phyloP scores from a whole-genome alignment of 2,329 filamentous ascomycete species.

The Phyllosticta capitalensis region DNA sequence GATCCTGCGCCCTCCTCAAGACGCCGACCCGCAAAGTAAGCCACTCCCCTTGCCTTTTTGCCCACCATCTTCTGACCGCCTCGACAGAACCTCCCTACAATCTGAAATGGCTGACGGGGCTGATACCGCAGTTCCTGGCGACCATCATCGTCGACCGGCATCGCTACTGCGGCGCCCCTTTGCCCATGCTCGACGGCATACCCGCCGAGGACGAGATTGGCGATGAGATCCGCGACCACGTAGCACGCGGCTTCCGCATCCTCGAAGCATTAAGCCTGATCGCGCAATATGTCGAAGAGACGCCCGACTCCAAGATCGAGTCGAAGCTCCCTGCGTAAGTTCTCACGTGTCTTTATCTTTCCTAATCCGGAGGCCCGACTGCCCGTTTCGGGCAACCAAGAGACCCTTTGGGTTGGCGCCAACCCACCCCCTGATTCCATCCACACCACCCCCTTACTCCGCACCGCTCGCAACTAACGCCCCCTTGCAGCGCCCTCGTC shows the following conservation, averaged over 20 bases:
- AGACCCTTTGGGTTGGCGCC: neutral
- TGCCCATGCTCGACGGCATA: slow-evolving; percentile 17
- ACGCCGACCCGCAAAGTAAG: slow-evolving; percentile 6
- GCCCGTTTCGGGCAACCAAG: neutral
- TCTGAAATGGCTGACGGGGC: slow-evolving; percentile 18
- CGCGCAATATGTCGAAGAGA: slow-evolving; percentile 15
- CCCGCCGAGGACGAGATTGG: slow-evolving; percentile 23
- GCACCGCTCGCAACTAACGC: neutral
- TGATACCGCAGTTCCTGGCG: slow-evolving; percentile 23
- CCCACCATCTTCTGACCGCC: neutral
- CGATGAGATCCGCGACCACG: slow-evolving; percentile 19
- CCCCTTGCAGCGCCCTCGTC: neutral
- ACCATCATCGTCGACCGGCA: slow-evolving; percentile 22
- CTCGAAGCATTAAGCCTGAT: slow-evolving; percentile 19
- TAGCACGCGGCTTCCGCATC: slow-evolving; percentile 23
- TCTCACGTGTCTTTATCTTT: neutral
- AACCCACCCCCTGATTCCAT: neutral
- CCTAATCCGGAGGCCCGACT: neutral
- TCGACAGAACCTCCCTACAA: slow-evolving; percentile 1
- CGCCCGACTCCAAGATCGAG: slow-evolving; percentile 11
- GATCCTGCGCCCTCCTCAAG: slow-evolving; percentile 4
- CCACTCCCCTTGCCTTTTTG: neutral
- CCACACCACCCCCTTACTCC: neutral
- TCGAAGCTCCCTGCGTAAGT: slow-evolving; percentile 8
- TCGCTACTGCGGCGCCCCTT: slow-evolving; percentile 13